phyloP scores from a whole-genome alignment of 2,329 filamentous ascomycete genomes.

The Fusarium sublunatum region DNA sequence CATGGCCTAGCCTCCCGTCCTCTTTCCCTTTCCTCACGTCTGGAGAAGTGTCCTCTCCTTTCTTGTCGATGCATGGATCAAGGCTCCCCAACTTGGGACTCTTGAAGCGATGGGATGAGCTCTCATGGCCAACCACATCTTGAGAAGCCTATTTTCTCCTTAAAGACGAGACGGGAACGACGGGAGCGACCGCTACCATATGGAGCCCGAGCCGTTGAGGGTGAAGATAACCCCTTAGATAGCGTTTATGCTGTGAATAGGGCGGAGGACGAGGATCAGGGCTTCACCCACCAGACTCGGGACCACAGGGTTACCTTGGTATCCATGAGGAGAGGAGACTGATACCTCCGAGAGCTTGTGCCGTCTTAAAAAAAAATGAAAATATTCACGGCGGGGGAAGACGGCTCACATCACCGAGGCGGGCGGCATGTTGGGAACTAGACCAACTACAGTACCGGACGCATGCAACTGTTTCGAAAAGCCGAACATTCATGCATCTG shows the following conservation, averaged over 20 bases:
- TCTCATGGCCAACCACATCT: conserved; percentile 47
- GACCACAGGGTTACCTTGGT: conserved; percentile 8
- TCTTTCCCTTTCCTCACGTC: conserved; percentile 25
- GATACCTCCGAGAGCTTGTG: conserved; percentile 6
- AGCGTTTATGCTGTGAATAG: conserved; percentile 18
- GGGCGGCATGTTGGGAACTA: conserved; percentile 35
- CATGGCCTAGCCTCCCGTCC: conserved; percentile 31
- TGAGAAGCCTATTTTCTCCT: conserved; percentile 39
- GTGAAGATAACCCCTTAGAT: conserved; percentile 35
- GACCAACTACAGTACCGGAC: conserved; percentile 28
- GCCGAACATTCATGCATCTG: conserved; percentile 34
- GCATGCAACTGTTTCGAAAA: conserved; percentile 37
- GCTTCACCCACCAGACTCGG: not conserved
- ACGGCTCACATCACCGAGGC: conserved; percentile 26
- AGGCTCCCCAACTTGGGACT: conserved; percentile 39
- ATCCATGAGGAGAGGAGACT: conserved; percentile 10
- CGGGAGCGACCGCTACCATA: conserved; percentile 46
- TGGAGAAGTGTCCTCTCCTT: conserved; percentile 40
- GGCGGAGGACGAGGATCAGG: conserved; percentile 23
- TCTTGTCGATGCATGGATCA: conserved; percentile 40
- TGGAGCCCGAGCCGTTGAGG: conserved; percentile 42
- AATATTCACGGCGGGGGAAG: conserved; percentile 25
- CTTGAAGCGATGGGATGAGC: conserved; percentile 26
- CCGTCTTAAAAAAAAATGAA: conserved; percentile 9
- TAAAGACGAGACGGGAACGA: conserved; percentile 42